Evolutionary conservation across 73 alveolate species (phyloP).

Genomic region (Paramecium biaurelia): DNA sequence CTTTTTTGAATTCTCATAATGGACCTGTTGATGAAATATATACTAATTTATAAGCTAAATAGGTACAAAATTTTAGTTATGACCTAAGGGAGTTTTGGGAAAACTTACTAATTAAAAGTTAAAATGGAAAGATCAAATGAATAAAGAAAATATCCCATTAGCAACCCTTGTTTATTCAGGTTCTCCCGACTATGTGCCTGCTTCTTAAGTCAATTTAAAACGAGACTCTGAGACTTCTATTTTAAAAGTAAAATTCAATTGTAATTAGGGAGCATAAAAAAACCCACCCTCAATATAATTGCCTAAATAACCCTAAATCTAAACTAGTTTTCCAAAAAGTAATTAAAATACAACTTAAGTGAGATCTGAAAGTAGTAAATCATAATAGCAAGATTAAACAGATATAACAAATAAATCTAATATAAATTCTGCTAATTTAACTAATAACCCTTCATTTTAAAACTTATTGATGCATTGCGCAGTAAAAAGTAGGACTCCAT

Average conservation of each 20-base stretch:
- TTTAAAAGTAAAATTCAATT: background rate
- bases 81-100: background rate
- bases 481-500: conserved; percentile 12
- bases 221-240: background rate
- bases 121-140: conserved; percentile 2
- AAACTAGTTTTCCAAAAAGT: background rate
- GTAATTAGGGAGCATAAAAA: conserved; percentile 36
- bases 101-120: background rate
- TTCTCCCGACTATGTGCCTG: conserved; percentile 39
- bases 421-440: background rate
- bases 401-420: background rate
- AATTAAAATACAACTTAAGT: background rate
- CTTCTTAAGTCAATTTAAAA: background rate
- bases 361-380: conserved; percentile 41
- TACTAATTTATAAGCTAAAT: conserved; percentile 51
- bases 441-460: conserved; percentile 9
- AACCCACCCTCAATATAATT: background rate
- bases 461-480: conserved; percentile 18
- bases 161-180: conserved; percentile 22
- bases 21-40: conserved; percentile 80
- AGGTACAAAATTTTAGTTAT: background rate
- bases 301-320: background rate
- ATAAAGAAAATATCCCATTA: conserved; percentile 7
- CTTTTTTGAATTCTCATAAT: conserved; percentile 86
- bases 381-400: background rate